Base-by-base conservation (phyloP, 805 yeast species). In the Saccharomycopsis lassenensis region DNA sequence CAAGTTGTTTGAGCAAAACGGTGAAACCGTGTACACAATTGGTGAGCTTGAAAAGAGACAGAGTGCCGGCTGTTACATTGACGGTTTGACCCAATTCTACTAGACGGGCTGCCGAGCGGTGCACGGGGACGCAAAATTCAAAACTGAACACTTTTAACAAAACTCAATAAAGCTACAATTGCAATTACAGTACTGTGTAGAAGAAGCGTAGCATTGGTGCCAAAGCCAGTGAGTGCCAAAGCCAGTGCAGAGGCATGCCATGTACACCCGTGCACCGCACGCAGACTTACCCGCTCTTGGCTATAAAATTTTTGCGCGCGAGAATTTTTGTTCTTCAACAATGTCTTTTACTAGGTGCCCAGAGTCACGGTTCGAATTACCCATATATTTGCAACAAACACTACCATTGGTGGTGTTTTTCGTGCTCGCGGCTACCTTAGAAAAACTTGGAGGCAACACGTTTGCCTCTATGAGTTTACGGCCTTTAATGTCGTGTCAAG, bases 401-500 rank as follows among this genome's bases (percentile, higher is more conserved):
- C 32, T 37, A 27, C 38, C 42, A 29, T 41, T 37, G 37, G 18
- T 37, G 43, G 37, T 31, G 48, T 55, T 45, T 62, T 69, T 70
- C 83, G 94, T 82, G 94, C 94, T 82, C 87, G 91, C 91, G 91
- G 81, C 62, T 63, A 82, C 81, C 91, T 80, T 69, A 82, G 87
- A 82, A 60, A 39, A 61, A 73, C 50, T 62, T 43, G 44, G 50
- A 46, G 47, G 59, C 34, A 33, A 35, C 32, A 37, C 38, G 37
- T 41, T 70, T 66, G n/a, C n/a, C n/a, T n/a, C n/a, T n/a, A n/a
- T n/a, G 45, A 67, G 58, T 55, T 55, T 58, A 66, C 67, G 71
- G 71, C 68, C 66, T 52, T 53, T 33, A 41, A 47, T 48, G 63
- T 55, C 63, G 63, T 56, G 57, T 50, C 52, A 40, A 24, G 48